These are phyloP conservation scores for Eucalyptus shirleyi DNA, from an alignment of 345 rosid genomes.

Conservation along the genomic window DNA sequence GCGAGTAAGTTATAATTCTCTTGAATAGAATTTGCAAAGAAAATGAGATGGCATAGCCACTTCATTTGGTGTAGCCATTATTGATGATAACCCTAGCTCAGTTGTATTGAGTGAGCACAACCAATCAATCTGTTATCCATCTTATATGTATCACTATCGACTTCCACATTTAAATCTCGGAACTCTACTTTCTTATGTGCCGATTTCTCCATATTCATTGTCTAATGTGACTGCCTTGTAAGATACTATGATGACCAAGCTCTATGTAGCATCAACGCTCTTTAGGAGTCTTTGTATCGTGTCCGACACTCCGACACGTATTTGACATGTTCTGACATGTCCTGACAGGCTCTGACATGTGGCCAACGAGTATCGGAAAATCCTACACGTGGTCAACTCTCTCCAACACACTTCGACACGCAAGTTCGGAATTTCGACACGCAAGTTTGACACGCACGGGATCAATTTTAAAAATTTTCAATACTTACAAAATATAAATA, in stretches of 20 bases:
- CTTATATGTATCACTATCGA: neutral
- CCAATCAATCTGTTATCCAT: neutral
- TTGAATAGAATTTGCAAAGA: neutral
- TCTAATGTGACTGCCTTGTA: neutral
- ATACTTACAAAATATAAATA: no score
- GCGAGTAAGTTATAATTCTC: neutral
- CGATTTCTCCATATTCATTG: neutral
- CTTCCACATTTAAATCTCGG: neutral
- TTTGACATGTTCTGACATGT: no score
- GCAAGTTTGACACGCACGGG: no score
- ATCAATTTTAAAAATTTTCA: no score
- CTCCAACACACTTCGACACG: no score
- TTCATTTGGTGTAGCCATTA: neutral
- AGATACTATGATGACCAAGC: neutral
- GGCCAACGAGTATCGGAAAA: no score
- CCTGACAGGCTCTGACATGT: no score
- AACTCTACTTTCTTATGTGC: neutral
- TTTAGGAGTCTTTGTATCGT: no score
- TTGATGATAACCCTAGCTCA: neutral
- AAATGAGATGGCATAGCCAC: neutral
- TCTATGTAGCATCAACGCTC: no score
- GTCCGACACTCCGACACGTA: no score
- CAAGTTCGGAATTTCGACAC: no score
- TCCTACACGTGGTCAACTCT: no score
- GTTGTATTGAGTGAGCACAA: neutral